Percentiles rank a stretch among this genome's conserved stretches.
Evolutionary conservation across 2,329 filamentous ascomycete genomes (phyloP).

Genomic region (Venturia effusa): DNA sequence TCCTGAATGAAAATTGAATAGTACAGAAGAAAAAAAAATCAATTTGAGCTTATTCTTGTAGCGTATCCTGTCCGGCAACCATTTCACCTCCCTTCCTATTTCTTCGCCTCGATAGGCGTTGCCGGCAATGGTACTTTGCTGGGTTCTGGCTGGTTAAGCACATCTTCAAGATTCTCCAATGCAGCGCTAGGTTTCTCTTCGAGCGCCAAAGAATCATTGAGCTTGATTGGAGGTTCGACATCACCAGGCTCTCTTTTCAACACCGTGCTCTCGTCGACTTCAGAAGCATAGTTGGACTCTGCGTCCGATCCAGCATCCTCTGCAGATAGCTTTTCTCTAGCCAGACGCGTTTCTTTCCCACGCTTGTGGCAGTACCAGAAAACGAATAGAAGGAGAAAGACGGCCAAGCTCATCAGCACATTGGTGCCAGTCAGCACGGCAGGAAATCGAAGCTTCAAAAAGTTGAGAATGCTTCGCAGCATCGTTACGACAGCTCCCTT

Average conservation of each 20-base stretch:
- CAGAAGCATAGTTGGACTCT: constrained; percentile 9
- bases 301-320: constrained; percentile 2
- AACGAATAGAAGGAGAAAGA: constrained; percentile 83
- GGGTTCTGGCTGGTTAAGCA: constrained; percentile 26
- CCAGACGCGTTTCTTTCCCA: constrained; percentile 72
- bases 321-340: constrained; percentile 39
- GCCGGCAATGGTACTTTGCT: constrained; percentile 13
- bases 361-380: constrained; percentile 99
- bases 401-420: constrained; percentile 75
- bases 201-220: constrained; percentile 18
- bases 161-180: constrained; percentile 25
- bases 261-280: constrained; percentile 13
- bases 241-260: constrained; percentile 17
- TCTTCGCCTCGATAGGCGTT: neutral
- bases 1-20: neutral
- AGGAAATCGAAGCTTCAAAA: constrained; percentile 77
- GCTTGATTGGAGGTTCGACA: constrained; percentile 21
- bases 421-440: constrained; percentile 79
- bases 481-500: constrained; percentile 78
- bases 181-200: constrained; percentile 16
- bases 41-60: neutral
- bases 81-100: neutral
- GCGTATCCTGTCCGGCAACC: neutral
- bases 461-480: constrained; percentile 82
- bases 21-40: neutral